These are phyloP conservation scores for Mortierella sp. DNA, from an alignment of 371 early-diverging fungal species.

Conservation along the genomic window DNA sequence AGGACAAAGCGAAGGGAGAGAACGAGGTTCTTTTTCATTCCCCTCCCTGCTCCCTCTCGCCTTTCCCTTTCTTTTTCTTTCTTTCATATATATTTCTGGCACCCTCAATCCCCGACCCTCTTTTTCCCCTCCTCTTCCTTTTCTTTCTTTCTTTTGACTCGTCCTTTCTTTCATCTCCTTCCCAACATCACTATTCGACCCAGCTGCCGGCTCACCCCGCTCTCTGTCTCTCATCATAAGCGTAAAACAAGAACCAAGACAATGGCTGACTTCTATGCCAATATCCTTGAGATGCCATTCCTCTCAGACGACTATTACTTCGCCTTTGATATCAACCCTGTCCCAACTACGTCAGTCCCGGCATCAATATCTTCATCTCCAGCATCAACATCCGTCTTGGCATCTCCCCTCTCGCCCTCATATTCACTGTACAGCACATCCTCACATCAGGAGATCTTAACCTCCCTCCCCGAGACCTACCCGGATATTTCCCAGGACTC, in stretches of 20 bases:
- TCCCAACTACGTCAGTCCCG: conserved; percentile 1
- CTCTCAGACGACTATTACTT: conserved; percentile 60
- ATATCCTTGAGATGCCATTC: conserved; percentile 68
- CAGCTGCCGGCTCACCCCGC: no score
- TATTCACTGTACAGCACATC: conserved; percentile 32
- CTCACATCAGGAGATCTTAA: conserved; percentile 21
- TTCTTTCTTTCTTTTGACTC: not conserved
- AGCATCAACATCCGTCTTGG: not conserved
- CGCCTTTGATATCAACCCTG: conserved; percentile 26
- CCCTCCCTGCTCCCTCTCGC: not conserved
- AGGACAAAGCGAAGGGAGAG: no score
- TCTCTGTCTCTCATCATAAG: conserved; percentile 48
- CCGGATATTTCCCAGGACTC: conserved; percentile 6
- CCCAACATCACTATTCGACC: no score
- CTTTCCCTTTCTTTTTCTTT: no score
- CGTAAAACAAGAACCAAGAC: no score
- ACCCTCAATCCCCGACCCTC: conserved; percentile 1
- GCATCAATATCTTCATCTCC: not conserved
- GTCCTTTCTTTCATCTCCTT: no score
- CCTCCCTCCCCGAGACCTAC: conserved; percentile 15
- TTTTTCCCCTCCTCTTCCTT: not conserved
- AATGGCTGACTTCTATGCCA: conserved; percentile 73
- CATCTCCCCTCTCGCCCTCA: conserved; percentile 1
- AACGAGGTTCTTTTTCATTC: not conserved
- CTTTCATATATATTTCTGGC: conserved; percentile 8